Conservation (phyloP, 2,329 filamentous ascomycete genomes). For the Drechslera avenae region DNA sequence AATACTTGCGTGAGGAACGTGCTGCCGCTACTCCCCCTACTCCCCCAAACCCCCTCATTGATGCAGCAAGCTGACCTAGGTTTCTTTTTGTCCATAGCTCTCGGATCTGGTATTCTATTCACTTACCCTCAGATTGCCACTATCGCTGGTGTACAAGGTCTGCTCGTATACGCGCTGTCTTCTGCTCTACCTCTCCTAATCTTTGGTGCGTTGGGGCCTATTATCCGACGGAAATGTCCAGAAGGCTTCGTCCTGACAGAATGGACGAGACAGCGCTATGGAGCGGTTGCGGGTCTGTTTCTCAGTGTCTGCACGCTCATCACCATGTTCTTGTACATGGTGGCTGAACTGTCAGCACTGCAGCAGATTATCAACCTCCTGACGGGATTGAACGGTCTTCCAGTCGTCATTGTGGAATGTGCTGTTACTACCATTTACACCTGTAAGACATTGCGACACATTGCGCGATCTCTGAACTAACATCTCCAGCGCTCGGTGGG, state of each 20-base stretch:
- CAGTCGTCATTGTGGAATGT: conserved; percentile 78
- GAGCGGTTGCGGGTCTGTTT: conserved; percentile 69
- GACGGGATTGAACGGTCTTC: conserved; percentile 75
- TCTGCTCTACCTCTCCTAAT: conserved; percentile 74
- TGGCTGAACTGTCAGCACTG: conserved; percentile 79
- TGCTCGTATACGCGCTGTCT: conserved; percentile 75
- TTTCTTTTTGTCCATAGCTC: conserved; percentile 58
- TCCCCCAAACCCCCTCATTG: conserved; percentile 34
- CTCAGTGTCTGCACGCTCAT: conserved; percentile 78
- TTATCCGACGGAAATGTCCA: conserved; percentile 79
- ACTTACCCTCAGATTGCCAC: conserved; percentile 81
- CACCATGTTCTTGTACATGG: conserved; percentile 86
- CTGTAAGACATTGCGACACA: conserved; percentile 55
- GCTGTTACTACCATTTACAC: conserved; percentile 82
- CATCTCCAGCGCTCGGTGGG: conserved; percentile 68
- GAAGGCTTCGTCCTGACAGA: conserved; percentile 85
- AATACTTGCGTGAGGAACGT: conserved; percentile 99
- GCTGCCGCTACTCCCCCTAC: conserved; percentile 74
- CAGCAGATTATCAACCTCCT: conserved; percentile 77
- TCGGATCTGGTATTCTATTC: conserved; percentile 83
- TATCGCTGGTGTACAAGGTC: conserved; percentile 77
- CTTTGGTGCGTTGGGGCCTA: conserved; percentile 75
- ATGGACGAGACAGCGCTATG: conserved; percentile 82
- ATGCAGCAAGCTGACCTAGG: conserved; percentile 42
- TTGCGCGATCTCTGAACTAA: not conserved